These are phyloP conservation scores for Podospora australis DNA, from an alignment of 495 filamentous ascomycete species.

Conservation along the genomic window DNA sequence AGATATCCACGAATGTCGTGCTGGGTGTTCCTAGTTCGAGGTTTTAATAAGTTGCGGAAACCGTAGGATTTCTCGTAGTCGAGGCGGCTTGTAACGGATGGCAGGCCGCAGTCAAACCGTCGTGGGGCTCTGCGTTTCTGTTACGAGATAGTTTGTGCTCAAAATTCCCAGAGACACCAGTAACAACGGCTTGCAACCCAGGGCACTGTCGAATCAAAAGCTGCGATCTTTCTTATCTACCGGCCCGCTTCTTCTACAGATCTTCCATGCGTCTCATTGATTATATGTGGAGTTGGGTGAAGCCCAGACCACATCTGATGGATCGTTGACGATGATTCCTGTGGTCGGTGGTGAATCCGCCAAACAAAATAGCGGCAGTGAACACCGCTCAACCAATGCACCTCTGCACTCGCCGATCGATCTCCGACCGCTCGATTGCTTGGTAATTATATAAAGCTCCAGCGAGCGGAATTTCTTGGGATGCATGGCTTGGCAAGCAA, in stretches of 20 bases:
- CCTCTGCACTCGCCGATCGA: neutral
- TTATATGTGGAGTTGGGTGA: conserved; percentile 3
- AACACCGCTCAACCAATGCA: neutral
- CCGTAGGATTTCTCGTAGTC: conserved; percentile 2
- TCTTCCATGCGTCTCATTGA: conserved; percentile 9
- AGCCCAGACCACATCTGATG: conserved; percentile 3
- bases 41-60: neutral
- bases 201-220: conserved; percentile 9
- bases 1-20: too few relatives aligned
- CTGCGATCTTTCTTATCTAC: conserved; percentile 12
- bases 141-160: conserved; percentile 18
- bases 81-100: neutral
- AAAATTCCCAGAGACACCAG: conserved; percentile 4
- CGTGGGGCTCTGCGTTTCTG: conserved; percentile 7
- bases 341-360: too few relatives aligned
- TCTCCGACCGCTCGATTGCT: neutral
- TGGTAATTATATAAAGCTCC: conserved; percentile 5
- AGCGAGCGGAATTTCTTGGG: neutral
- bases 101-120: neutral
- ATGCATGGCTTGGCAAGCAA: too few relatives aligned
- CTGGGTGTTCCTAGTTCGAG: too few relatives aligned
- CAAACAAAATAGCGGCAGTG: too few relatives aligned
- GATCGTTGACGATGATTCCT: conserved; percentile 6
- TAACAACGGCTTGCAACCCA: neutral
- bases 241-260: conserved; percentile 9